phyloP scores from a whole-genome alignment of 2,329 filamentous ascomycete genomes.

The Diaporthe vaccinii region DNA sequence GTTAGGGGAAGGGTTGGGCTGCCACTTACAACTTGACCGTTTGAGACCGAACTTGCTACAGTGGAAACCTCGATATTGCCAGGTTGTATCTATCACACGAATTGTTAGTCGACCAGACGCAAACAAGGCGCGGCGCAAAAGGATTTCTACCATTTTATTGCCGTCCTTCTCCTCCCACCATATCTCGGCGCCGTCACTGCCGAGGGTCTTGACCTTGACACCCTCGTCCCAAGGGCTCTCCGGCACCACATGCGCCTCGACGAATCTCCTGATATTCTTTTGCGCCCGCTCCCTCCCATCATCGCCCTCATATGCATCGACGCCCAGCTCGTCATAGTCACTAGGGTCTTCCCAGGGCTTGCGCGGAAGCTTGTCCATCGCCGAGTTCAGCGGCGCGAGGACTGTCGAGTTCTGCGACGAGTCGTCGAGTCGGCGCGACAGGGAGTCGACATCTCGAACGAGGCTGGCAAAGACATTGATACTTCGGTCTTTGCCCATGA shows the following conservation, averaged over 20 bases:
- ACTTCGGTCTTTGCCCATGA: slow-evolving; percentile 81
- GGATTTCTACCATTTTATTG: slow-evolving; percentile 71
- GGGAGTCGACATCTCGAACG: slow-evolving; percentile 79
- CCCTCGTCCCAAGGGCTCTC: slow-evolving; percentile 80
- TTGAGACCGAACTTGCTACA: slow-evolving; percentile 81
- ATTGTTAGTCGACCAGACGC: background rate
- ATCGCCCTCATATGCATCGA: slow-evolving; percentile 80
- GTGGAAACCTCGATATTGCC: slow-evolving; percentile 82
- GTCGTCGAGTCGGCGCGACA: slow-evolving; percentile 78
- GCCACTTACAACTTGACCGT: slow-evolving; percentile 80
- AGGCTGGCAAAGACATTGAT: slow-evolving; percentile 90
- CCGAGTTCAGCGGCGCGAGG: slow-evolving; percentile 87
- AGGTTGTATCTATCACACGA: slow-evolving; percentile 76
- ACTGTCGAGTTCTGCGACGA: slow-evolving; percentile 80
- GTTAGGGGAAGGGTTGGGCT: background rate
- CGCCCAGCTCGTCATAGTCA: slow-evolving; percentile 78
- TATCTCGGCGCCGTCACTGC: slow-evolving; percentile 70
- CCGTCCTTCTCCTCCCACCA: slow-evolving; percentile 86
- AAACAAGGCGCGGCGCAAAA: background rate
- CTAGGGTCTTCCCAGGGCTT: slow-evolving; percentile 88
- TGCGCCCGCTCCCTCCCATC: slow-evolving; percentile 83
- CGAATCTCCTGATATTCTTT: slow-evolving; percentile 82
- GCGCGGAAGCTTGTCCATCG: slow-evolving; percentile 80
- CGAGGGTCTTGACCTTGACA: slow-evolving; percentile 75
- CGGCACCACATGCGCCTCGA: slow-evolving; percentile 86